Evolutionary conservation across 768 basidiomycete species (phyloP).

Genomic region (Chalciporus piperatus): DNA sequence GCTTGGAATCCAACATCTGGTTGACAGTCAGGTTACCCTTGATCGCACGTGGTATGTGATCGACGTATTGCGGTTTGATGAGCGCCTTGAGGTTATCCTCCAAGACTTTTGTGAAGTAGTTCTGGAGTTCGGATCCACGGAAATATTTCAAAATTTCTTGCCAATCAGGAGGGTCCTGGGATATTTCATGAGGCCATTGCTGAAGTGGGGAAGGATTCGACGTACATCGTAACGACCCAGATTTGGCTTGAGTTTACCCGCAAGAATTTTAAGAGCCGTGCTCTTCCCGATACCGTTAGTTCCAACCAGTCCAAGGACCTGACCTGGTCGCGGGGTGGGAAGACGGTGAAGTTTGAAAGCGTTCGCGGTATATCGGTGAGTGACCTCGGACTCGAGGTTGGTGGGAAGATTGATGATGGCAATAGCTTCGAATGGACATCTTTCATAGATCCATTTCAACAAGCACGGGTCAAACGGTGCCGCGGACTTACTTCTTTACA

Average conservation of each 20-base stretch:
- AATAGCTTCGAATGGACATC: conserved; percentile 99
- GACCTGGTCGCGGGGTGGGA: conserved; percentile 94
- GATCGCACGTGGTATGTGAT: conserved; percentile 96
- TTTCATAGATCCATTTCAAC: conserved; percentile 30
- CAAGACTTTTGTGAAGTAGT: conserved; percentile 98
- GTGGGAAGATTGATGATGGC: conserved; percentile 98
- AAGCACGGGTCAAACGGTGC: not conserved
- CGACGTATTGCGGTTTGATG: conserved; percentile 99
- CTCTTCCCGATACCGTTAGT: conserved; percentile 99
- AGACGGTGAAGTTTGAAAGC: conserved; percentile 98
- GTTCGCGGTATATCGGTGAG: conserved; percentile 97
- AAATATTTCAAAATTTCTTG: conserved; percentile 98
- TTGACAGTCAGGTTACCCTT: conserved; percentile 84
- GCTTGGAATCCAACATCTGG: conserved; percentile 90
- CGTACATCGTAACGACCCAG: conserved; percentile 92
- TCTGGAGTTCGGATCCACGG: conserved; percentile 97
- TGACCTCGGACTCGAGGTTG: conserved; percentile 92
- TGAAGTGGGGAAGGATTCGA: conserved; percentile 6
- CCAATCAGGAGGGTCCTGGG: conserved; percentile 96
- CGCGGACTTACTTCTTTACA: conserved; percentile 84
- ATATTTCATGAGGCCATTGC: not conserved
- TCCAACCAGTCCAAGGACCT: conserved; percentile 97
- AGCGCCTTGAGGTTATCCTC: conserved; percentile 98
- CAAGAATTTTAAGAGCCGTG: conserved; percentile 94
- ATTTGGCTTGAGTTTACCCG: conserved; percentile 97